Evolutionary conservation across 1,139 yeast genomes (phyloP).

Genomic region (Zhuliangozyma parablackwelliae): DNA sequence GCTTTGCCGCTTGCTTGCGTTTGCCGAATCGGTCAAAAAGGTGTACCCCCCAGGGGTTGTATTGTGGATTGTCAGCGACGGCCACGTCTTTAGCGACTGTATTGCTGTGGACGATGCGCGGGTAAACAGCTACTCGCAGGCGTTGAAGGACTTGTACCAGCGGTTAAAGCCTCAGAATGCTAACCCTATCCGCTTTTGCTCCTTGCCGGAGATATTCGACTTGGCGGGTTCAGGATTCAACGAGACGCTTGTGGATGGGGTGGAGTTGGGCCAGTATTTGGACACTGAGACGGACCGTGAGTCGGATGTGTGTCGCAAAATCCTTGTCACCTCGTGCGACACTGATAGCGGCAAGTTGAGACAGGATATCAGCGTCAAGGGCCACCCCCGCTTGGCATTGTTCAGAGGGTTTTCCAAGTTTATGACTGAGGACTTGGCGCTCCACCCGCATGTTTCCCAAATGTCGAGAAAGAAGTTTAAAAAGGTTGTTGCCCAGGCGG

Average conservation of each 20-base stretch:
- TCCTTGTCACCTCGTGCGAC: constrained; percentile 36
- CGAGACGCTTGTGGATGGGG: constrained; percentile 14
- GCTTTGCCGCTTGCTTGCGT: constrained; percentile 25
- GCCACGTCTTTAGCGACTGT: constrained; percentile 64
- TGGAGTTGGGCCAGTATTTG: constrained; percentile 28
- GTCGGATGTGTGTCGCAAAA: constrained; percentile 36
- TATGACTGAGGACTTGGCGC: constrained; percentile 53
- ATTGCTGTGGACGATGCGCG: constrained; percentile 49
- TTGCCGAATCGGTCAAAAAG: constrained; percentile 26
- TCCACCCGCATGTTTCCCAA: constrained; percentile 32
- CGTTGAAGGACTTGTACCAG: constrained; percentile 38
- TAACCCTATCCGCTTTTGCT: constrained; percentile 24
- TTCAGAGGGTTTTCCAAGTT: constrained; percentile 57
- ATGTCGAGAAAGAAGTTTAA: constrained; percentile 47
- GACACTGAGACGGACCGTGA: constrained; percentile 29
- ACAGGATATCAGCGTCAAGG: constrained; percentile 31
- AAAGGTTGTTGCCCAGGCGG: constrained; percentile 48
- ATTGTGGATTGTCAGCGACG: constrained; percentile 58
- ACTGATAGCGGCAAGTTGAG: constrained; percentile 35
- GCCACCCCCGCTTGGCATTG: constrained; percentile 49
- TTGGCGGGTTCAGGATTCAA: constrained; percentile 17
- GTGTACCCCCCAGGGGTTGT: constrained; percentile 54
- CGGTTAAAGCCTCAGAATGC: constrained; percentile 22
- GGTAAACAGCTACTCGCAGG: constrained; percentile 45
- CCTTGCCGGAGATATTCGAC: constrained; percentile 34